Percentiles rank a stretch among this genome's conserved stretches.
These are phyloP conservation scores for Fusarium foetens DNA, from an alignment of 2,329 filamentous ascomycete genomes.

Conservation along the genomic window DNA sequence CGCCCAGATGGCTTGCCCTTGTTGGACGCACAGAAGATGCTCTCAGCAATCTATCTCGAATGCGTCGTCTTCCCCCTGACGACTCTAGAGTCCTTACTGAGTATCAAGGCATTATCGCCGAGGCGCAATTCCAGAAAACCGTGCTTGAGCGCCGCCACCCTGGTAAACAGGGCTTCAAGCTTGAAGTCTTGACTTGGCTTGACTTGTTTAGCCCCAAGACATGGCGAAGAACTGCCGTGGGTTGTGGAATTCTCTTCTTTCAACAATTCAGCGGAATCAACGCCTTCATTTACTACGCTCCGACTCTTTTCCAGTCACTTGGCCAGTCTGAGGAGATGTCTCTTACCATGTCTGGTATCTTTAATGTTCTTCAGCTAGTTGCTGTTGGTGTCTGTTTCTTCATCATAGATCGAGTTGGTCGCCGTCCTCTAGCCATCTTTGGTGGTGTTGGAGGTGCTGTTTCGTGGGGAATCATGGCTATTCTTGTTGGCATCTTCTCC, in stretches of 20 bases:
- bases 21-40: conserved; percentile 74
- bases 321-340: conserved; percentile 50
- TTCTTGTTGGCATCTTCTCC: conserved; percentile 53
- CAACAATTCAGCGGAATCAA: conserved; percentile 65
- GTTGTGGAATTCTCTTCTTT: conserved; percentile 53
- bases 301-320: conserved; percentile 55
- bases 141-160: conserved; percentile 10
- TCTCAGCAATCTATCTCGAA: conserved; percentile 62
- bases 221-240: conserved; percentile 63
- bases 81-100: conserved; percentile 70
- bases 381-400: conserved; percentile 48
- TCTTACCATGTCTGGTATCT: conserved; percentile 53
- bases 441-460: conserved; percentile 49
- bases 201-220: conserved; percentile 59
- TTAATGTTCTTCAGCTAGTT: conserved; percentile 57
- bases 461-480: conserved; percentile 63
- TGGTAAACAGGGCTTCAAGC: background rate
- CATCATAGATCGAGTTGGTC: conserved; percentile 23
- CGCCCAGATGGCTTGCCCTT: conserved; percentile 74
- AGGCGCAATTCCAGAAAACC: conserved; percentile 63
- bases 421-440: conserved; percentile 52
- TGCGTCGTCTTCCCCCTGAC: conserved; percentile 66
- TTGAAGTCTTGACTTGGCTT: conserved; percentile 59
- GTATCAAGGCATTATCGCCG: conserved; percentile 66
- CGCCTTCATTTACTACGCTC: conserved; percentile 50